Percentiles rank a stretch among this genome's conserved stretches.
These are phyloP conservation scores for Trichoderma koningii DNA, from an alignment of 2,329 filamentous ascomycete genomes.

Conservation along the genomic window DNA sequence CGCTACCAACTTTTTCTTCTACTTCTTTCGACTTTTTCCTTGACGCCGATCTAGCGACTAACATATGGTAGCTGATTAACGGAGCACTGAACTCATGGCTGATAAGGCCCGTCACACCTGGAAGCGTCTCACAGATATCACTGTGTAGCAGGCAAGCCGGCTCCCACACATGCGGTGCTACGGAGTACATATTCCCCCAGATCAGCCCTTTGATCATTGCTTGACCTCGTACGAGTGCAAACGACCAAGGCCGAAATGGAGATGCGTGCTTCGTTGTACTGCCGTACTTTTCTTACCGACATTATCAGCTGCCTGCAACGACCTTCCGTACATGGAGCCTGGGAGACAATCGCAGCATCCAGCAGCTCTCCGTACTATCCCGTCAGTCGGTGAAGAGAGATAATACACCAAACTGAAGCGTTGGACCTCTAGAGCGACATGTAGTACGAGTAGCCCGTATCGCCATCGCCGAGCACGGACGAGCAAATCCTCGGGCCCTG, in stretches of 20 bases:
- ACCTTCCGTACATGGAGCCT: not conserved
- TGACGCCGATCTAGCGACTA: not conserved
- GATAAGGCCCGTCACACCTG: constrained; percentile 11
- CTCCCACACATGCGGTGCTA: not conserved
- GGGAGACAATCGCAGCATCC: not conserved
- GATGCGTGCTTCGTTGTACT: constrained; percentile 21
- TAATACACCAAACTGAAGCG: not conserved
- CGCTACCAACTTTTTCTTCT: not conserved
- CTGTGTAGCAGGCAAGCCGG: not conserved
- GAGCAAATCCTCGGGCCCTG: constrained; percentile 1
- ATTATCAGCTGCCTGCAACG: constrained; percentile 5
- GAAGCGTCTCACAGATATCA: not conserved
- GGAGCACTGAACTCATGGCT: constrained; percentile 2
- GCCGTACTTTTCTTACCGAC: constrained; percentile 22
- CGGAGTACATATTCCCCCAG: constrained; percentile 5
- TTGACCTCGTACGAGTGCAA: too few species aligned
- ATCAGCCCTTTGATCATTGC: constrained; percentile 12
- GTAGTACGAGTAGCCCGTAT: not conserved
- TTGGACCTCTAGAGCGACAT: not conserved
- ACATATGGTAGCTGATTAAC: not conserved
- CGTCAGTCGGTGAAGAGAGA: constrained; percentile 6
- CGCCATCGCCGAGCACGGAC: not conserved
- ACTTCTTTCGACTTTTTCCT: not conserved
- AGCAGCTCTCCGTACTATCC: constrained; percentile 1
- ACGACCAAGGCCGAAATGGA: not conserved